These are phyloP conservation scores for Ailanthus altissimus DNA, from an alignment of 345 rosid genomes.

Conservation along the genomic window DNA sequence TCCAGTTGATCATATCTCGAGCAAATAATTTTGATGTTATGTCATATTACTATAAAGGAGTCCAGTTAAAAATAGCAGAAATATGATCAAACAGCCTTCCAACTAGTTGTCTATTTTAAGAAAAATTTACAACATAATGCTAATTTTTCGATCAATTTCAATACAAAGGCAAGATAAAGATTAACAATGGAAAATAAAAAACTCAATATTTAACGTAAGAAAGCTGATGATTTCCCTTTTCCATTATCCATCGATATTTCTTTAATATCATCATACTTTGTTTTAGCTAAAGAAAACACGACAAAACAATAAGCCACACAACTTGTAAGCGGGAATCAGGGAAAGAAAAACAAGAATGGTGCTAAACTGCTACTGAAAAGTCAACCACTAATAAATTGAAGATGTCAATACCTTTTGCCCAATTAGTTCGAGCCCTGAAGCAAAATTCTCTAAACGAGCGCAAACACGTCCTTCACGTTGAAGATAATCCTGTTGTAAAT, in stretches of 20 bases:
- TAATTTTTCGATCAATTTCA: neutral
- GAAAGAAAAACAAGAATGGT: neutral
- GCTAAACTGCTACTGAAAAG: neutral
- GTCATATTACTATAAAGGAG: neutral
- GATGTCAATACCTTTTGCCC: slow-evolving; percentile 67
- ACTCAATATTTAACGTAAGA: too few relatives aligned
- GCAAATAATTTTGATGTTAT: neutral
- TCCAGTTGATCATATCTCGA: neutral
- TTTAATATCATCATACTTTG: too few relatives aligned
- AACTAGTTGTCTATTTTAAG: neutral
- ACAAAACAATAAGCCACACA: neutral
- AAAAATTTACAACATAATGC: neutral
- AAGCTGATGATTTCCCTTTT: too few relatives aligned
- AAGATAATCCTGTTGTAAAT: slow-evolving; percentile 76
- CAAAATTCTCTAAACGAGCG: slow-evolving; percentile 90
- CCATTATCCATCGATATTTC: too few relatives aligned
- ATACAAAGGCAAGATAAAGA: neutral
- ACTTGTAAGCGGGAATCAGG: neutral
- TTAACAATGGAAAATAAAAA: neutral
- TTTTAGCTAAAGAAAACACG: neutral
- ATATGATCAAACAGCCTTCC: neutral
- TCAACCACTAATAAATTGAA: neutral
- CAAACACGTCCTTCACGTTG: slow-evolving; percentile 85
- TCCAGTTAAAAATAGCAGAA: neutral
- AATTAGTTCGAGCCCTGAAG: slow-evolving; percentile 87